Evolutionary conservation across 2,329 filamentous ascomycete genomes (phyloP).

Genomic region (Tolypocladium endophyticum): DNA sequence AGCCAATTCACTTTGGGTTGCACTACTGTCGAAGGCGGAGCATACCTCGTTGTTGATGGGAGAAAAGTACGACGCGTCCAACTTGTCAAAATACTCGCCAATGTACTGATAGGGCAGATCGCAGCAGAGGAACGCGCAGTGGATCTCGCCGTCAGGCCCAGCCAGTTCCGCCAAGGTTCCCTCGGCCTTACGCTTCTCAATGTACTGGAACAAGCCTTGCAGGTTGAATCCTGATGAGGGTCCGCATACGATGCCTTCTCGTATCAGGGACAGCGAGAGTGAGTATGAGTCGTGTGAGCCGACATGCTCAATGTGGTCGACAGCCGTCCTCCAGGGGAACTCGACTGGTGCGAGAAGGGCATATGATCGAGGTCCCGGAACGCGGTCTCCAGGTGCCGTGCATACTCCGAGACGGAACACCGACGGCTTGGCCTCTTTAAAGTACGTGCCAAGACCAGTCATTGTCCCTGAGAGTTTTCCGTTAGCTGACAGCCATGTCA

Average conservation of each 20-base stretch:
- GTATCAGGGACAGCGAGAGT: conserved; percentile 41
- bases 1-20: background rate
- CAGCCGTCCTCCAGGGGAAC: conserved; percentile 47
- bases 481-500: background rate
- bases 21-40: background rate
- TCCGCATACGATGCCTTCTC: conserved; percentile 47
- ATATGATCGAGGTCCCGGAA: conserved; percentile 47
- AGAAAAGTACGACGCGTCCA: conserved; percentile 36
- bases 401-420: conserved; percentile 39
- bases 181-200: conserved; percentile 35
- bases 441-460: conserved; percentile 38
- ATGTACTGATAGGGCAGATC: conserved; percentile 56
- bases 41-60: conserved; percentile 32
- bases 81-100: conserved; percentile 47
- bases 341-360: conserved; percentile 36
- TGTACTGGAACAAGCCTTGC: conserved; percentile 36
- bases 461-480: conserved; percentile 14
- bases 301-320: conserved; percentile 47
- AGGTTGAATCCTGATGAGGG: conserved; percentile 52
- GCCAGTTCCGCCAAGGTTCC: conserved; percentile 32
- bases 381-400: conserved; percentile 44
- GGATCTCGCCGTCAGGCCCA: conserved; percentile 31
- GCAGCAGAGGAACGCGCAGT: conserved; percentile 51
- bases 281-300: conserved; percentile 42
- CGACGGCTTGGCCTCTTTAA: conserved; percentile 37